These are phyloP conservation scores for Pseudocercospora fijiensis DNA, from an alignment of 2,329 filamentous ascomycete species.

Conservation along the genomic window DNA sequence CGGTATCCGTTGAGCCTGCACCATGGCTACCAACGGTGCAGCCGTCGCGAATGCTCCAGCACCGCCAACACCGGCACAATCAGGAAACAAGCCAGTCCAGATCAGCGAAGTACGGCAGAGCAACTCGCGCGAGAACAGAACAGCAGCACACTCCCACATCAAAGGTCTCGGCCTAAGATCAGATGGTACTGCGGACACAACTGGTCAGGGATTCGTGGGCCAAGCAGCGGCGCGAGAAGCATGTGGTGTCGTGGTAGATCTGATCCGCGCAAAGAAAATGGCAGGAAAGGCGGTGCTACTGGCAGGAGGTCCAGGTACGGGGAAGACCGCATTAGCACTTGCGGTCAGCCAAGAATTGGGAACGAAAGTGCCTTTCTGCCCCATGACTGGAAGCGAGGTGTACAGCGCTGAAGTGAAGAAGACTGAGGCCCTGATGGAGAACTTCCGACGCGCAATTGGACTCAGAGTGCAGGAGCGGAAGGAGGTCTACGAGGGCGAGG, in stretches of 20 bases:
- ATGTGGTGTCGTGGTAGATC: constrained; percentile 90
- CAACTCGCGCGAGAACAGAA: constrained; percentile 77
- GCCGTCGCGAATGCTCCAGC: constrained; percentile 24
- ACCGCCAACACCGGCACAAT: constrained; percentile 27
- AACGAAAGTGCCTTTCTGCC: constrained; percentile 97
- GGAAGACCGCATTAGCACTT: constrained; percentile 93
- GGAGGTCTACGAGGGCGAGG: constrained; percentile 98
- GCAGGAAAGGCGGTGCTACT: constrained; percentile 89
- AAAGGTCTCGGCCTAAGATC: constrained; percentile 83
- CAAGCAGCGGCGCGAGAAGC: constrained; percentile 90
- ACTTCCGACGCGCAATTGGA: constrained; percentile 94
- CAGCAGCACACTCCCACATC: constrained; percentile 96
- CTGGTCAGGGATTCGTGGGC: constrained; percentile 82
- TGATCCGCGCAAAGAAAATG: constrained; percentile 97
- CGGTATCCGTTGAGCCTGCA: not conserved
- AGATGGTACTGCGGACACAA: constrained; percentile 81
- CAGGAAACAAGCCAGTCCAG: constrained; percentile 36
- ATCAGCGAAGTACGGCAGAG: constrained; percentile 39
- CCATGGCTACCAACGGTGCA: constrained; percentile 32
- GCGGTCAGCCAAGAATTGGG: constrained; percentile 96
- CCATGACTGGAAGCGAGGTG: constrained; percentile 96
- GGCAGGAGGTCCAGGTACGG: constrained; percentile 90
- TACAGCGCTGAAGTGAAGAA: constrained; percentile 99
- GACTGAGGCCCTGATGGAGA: constrained; percentile 98
- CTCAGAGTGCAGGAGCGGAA: constrained; percentile 97